phyloP scores from a whole-genome alignment of 2,329 filamentous ascomycete genomes.

The Cordyceps militaris region DNA sequence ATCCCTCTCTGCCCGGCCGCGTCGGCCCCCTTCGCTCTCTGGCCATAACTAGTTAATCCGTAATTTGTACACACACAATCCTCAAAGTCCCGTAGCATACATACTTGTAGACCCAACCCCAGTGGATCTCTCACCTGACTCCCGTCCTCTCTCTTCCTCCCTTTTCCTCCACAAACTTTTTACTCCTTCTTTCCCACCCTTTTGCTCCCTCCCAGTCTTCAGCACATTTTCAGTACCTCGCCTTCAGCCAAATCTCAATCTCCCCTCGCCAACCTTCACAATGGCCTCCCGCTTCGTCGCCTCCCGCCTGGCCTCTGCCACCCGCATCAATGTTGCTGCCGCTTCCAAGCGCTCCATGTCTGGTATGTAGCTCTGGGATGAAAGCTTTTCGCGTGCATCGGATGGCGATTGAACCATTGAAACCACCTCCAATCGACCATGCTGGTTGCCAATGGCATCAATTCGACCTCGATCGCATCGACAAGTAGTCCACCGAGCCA shows the following conservation, averaged over 20 bases:
- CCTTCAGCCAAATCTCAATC: conserved; percentile 30
- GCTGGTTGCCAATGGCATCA: conserved; percentile 13
- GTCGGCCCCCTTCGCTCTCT: conserved; percentile 5
- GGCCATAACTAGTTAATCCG: too few relatives aligned
- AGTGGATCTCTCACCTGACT: conserved; percentile 16
- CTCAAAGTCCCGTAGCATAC: conserved; percentile 6
- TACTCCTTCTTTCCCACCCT: conserved; percentile 22
- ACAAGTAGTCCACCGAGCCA: conserved; percentile 13
- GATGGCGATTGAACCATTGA: not conserved
- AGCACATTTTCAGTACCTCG: conserved; percentile 15
- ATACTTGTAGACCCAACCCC: conserved; percentile 12
- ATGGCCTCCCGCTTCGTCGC: conserved; percentile 76
- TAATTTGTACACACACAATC: conserved; percentile 4
- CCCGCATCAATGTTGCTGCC: conserved; percentile 68
- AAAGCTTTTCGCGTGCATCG: conserved; percentile 23
- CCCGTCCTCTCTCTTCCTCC: conserved; percentile 22
- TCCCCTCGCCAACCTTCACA: conserved; percentile 52
- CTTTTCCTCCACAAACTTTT: conserved; percentile 22
- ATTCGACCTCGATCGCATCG: not conserved
- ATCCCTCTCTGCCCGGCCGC: conserved; percentile 12
- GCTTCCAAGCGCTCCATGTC: conserved; percentile 70
- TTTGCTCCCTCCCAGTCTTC: conserved; percentile 19
- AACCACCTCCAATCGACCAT: conserved; percentile 8
- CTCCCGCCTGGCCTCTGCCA: conserved; percentile 69
- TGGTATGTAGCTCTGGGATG: conserved; percentile 44